These are phyloP conservation scores for Colletotrichum siamense DNA, from an alignment of 2,329 filamentous ascomycete species.

Conservation along the genomic window DNA sequence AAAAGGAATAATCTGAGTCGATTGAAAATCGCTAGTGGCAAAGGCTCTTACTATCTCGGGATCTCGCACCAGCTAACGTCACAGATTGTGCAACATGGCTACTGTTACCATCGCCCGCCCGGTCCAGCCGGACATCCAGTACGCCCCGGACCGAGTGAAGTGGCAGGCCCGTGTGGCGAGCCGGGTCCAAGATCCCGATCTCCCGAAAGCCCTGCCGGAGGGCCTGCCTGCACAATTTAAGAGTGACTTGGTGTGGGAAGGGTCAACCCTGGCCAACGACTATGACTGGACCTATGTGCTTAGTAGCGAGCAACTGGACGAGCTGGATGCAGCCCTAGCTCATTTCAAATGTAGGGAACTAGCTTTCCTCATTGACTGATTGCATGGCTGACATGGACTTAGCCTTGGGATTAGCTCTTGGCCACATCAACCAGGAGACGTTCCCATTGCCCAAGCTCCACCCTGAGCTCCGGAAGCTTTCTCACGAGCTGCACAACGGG, in stretches of 20 bases:
- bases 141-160: constrained; percentile 58
- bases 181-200: constrained; percentile 43
- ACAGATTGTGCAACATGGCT: neutral
- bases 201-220: constrained; percentile 46
- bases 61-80: neutral
- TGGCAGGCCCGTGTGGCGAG: constrained; percentile 55
- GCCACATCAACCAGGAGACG: constrained; percentile 50
- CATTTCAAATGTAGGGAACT: constrained; percentile 12
- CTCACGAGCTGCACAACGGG: constrained; percentile 59
- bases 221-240: constrained; percentile 56
- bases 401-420: constrained; percentile 35
- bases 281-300: constrained; percentile 62
- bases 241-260: constrained; percentile 64
- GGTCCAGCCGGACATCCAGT: constrained; percentile 64
- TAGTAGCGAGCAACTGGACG: constrained; percentile 49
- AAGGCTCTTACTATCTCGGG: neutral
- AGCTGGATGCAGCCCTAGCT: constrained; percentile 40
- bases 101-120: constrained; percentile 28
- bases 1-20: neutral
- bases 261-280: constrained; percentile 46
- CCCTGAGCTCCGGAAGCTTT: constrained; percentile 53
- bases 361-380: neutral
- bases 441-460: constrained; percentile 63
- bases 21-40: neutral
- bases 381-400: neutral